Base-by-base conservation (phyloP, 2,329 filamentous ascomycete genomes). In the Monilinia fructigena region DNA sequence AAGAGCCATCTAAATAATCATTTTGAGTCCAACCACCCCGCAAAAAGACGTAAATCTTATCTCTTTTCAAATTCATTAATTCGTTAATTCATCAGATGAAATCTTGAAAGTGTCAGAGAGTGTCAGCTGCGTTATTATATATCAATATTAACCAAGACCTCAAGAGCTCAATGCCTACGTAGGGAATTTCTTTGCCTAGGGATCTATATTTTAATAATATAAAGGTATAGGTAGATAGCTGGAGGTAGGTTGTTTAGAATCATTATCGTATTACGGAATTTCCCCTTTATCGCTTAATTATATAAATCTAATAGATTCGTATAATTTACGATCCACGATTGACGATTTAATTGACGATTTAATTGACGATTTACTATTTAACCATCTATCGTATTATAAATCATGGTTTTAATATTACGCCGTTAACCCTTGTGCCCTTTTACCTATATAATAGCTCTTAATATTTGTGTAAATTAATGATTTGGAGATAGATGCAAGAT, bases 401-500 rank as follows among this genome's bases (percentile, higher is more conserved):
- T 35, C 48, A 3, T 23, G 12, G 42, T 35, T 48, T 35, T 4
- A 26, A 59, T 59, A 42, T 7, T 35, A 59, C 56, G 26, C 28
- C 10, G 56, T 47, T 20, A n/a, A 35, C 31, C 55, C 26, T 11
- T 58, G 55, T 47, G 14, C 55, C 5, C 40, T 31, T 47, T n/a
- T 18, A 31, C 11, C 40, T 18, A 53, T 12, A 18, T 8, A 53
- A 53, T 53, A 31, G 35, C 0, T 40, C 20, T 31, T n/a, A 45
- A 18, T 20, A 16, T 14, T 23, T 26, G 59, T 53, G 45, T 45
- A 52, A 45, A 54, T 53, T 52, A 18, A 23, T 40, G 40, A 58
- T 58, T 58, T 42, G 40, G n/a, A 58, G 10, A 58, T 58, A 58
- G 10, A 58, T 58, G 40, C 48, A 54, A 63, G 60, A 63, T 63